Percentiles rank a stretch among this genome's conserved stretches.
These are phyloP conservation scores for Paraconiothyrium sp. DNA, from an alignment of 2,329 filamentous ascomycete species.

Conservation along the genomic window DNA sequence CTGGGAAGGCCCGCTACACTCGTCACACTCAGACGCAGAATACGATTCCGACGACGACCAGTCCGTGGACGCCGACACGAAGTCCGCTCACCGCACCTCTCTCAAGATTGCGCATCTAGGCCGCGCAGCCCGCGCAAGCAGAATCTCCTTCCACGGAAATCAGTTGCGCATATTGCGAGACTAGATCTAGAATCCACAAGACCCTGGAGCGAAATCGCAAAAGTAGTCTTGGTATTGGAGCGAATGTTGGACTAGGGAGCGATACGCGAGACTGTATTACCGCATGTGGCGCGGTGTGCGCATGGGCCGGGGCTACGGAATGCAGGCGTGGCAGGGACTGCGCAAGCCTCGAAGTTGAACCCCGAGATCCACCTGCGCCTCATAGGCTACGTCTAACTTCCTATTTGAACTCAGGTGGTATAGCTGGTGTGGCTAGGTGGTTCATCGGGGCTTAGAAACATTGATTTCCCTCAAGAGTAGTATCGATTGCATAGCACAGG, in stretches of 20 bases:
- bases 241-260: neutral
- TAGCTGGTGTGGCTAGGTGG: neutral
- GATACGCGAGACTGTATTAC: slow-evolving; percentile 8
- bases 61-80: slow-evolving; percentile 10
- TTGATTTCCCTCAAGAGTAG: neutral
- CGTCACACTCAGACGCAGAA: slow-evolving; percentile 21
- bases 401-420: neutral
- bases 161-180: slow-evolving; percentile 15
- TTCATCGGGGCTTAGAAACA: neutral
- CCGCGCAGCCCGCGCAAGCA: slow-evolving; percentile 19
- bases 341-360: slow-evolving; percentile 10
- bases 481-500: slow-evolving; percentile 7
- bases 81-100: slow-evolving; percentile 12
- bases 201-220: slow-evolving; percentile 3
- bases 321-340: neutral
- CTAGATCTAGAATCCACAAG: neutral
- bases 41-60: slow-evolving; percentile 17
- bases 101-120: slow-evolving; percentile 14
- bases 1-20: slow-evolving; percentile 23
- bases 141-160: slow-evolving; percentile 21
- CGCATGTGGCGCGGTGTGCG: neutral
- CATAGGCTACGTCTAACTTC: neutral
- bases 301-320: slow-evolving; percentile 2
- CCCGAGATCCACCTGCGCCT: slow-evolving; percentile 8
- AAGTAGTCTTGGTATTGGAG: neutral